A percentile compares a stretch with the other conserved stretches of the same genome.
Evolutionary conservation across 257 asterid genomes (phyloP).

Genomic region (Penstemon davidsonii): DNA sequence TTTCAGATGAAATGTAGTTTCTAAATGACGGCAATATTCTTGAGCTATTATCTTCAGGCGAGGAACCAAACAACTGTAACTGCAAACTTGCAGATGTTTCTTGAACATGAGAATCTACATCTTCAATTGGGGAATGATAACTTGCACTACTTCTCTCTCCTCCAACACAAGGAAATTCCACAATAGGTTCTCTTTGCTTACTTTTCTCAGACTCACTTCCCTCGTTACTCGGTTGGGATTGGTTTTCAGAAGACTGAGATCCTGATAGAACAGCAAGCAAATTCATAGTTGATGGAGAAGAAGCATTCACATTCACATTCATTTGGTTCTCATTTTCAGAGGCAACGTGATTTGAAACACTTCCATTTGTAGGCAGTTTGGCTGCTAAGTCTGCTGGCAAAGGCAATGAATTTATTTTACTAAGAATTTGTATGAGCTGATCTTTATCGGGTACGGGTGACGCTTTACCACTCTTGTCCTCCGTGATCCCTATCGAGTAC

Average conservation of each 20-base stretch:
- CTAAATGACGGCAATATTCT: conserved; percentile 42
- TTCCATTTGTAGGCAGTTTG: conserved; percentile 38
- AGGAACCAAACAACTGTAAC: conserved; percentile 61
- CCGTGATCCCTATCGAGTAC: conserved; percentile 44
- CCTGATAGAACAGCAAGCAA: conserved; percentile 60
- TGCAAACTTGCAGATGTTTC: conserved; percentile 24
- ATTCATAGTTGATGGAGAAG: conserved; percentile 68
- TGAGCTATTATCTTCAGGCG: conserved; percentile 55
- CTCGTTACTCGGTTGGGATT: conserved; percentile 55
- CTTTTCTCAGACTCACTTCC: conserved; percentile 72
- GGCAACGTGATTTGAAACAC: conserved; percentile 32
- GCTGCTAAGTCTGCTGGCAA: conserved; percentile 51
- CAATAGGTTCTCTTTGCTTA: conserved; percentile 41
- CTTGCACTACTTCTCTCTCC: conserved; percentile 66
- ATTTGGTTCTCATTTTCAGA: conserved; percentile 39
- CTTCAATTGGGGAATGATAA: conserved; percentile 43
- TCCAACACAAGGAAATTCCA: conserved; percentile 37
- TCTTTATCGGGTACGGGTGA: conserved; percentile 46
- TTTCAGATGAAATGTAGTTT: conserved; percentile 62
- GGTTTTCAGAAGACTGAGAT: conserved; percentile 33
- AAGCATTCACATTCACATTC: conserved; percentile 29
- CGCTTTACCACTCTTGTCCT: conserved; percentile 39
- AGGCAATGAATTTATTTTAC: conserved; percentile 66
- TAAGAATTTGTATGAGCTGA: conserved; percentile 62
- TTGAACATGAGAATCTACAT: too few species aligned